Percentiles rank a stretch among this genome's conserved stretches.
phyloP scores from a whole-genome alignment of 1,139 yeast genomes.

The Geotrichum armillariae region DNA sequence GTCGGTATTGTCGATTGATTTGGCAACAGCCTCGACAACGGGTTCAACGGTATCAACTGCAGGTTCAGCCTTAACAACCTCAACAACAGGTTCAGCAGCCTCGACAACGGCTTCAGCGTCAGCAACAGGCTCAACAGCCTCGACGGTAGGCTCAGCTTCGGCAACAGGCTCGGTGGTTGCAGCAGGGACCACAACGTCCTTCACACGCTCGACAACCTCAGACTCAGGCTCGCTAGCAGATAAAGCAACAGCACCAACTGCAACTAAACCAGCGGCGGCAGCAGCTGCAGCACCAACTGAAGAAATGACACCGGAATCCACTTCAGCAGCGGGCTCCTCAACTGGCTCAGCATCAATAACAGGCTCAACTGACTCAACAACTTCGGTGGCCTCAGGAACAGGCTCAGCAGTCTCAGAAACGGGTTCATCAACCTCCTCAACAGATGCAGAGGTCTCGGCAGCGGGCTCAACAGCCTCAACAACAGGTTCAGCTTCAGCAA shows the following conservation, averaged over 20 bases:
- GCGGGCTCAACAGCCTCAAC: constrained; percentile 1
- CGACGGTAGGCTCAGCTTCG: background rate
- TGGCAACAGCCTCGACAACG: background rate
- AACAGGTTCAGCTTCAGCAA: constrained; percentile 2
- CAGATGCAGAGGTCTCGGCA: no score
- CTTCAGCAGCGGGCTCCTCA: background rate
- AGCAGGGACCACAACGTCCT: no score
- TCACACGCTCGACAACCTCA: background rate
- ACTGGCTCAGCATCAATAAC: constrained; percentile 9
- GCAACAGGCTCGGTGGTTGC: background rate
- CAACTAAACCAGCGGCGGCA: no score
- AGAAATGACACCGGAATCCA: no score
- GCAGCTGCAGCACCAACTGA: no score
- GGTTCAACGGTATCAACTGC: background rate
- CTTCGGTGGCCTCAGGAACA: no score
- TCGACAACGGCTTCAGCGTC: background rate
- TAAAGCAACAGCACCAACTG: background rate
- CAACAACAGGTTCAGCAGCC: background rate
- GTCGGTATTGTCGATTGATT: background rate
- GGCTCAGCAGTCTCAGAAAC: background rate
- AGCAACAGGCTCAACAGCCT: background rate
- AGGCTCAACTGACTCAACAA: no score
- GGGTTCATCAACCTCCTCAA: background rate
- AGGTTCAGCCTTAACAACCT: background rate
- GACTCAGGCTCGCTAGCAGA: background rate